Evolutionary conservation across 768 basidiomycete genomes (phyloP).

Genomic region (Lactarius vividus): DNA sequence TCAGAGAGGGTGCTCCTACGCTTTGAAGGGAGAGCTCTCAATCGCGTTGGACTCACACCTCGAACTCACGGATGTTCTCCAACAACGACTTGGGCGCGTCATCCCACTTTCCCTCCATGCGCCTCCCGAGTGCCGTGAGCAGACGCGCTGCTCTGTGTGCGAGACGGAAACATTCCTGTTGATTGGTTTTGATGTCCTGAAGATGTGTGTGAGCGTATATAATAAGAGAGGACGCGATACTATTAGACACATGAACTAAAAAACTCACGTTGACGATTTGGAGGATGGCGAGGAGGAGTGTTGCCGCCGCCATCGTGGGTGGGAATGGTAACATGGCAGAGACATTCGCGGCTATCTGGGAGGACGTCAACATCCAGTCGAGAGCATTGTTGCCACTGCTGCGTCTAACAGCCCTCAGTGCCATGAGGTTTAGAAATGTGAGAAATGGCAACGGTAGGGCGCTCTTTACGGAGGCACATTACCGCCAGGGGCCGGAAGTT

Average conservation of each 20-base stretch:
- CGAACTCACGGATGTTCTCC: conserved; percentile 28
- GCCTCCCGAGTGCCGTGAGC: conserved; percentile 23
- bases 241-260: background rate
- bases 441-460: background rate
- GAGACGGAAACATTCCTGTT: conserved; percentile 25
- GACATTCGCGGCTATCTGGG: conserved; percentile 18
- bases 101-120: conserved; percentile 31
- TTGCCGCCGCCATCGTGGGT: conserved; percentile 21
- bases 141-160: conserved; percentile 26
- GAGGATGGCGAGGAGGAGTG: conserved; percentile 23
- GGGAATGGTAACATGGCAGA: conserved; percentile 23
- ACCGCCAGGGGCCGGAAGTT: background rate
- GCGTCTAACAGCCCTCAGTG: conserved; percentile 22
- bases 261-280: conserved; percentile 24
- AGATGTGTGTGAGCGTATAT: background rate
- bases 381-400: conserved; percentile 23
- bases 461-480: background rate
- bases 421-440: conserved; percentile 6
- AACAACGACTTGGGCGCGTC: conserved; percentile 27
- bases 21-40: background rate
- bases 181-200: conserved; percentile 28
- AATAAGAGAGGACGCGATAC: background rate
- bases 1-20: background rate
- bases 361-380: conserved; percentile 19
- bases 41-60: conserved; percentile 20